Evolutionary conservation across 139 green algal genomes (phyloP), one percentile per base, ranked within the genome.

Genomic region (Chlorella sorokiniana): DNA sequence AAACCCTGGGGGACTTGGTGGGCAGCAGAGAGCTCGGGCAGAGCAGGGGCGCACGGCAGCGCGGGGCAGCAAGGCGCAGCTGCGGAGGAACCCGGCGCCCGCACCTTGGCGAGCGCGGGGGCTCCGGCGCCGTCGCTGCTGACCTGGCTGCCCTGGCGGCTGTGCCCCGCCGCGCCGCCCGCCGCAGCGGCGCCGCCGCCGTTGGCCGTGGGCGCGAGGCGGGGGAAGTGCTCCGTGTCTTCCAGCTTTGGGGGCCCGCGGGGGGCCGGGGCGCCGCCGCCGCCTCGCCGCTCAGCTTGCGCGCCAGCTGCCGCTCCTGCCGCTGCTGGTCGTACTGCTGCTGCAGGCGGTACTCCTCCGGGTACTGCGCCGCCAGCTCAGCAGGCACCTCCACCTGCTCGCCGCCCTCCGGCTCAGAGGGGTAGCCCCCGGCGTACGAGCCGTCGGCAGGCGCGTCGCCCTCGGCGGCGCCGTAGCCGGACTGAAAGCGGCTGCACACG

Each of bases 311-410:
- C 27, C 5, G 14, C 44, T 63, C 42, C 44, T 44, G 69, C 33
- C 31, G n/a, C 8, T 40, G 62, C 62, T 42, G 27, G 22, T 72
- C 71, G 71, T 78, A 33, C 51, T 78, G 71, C 35, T 33, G 48
- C 51, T 78, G 71, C 20, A 62, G 44, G 0, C 48, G 48, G 22
- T 51, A 51, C 7, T 56, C 71, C 25, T 78, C 51, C 0, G 69
- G 38, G 7, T 38, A 48, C 5, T 27, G 41, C 6, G 69, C 42
- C 1, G 42, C 69, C 69, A 76, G 27, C 29, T 35, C 69, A 27
- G 37, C 41, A n/a, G 27, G 29, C 4, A 33, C 37, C 23, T 18
- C 7, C 38, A 52, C 22, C 38, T 54, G 25, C 5, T 14, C 20
- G 31, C 64, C 35, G n/a, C 33, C 31, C 31, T 45, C 64, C 35